Percentiles rank a stretch among this genome's conserved stretches.
These are phyloP conservation scores for Curvularia sp. DNA, from an alignment of 2,329 filamentous ascomycete genomes.

Conservation along the genomic window DNA sequence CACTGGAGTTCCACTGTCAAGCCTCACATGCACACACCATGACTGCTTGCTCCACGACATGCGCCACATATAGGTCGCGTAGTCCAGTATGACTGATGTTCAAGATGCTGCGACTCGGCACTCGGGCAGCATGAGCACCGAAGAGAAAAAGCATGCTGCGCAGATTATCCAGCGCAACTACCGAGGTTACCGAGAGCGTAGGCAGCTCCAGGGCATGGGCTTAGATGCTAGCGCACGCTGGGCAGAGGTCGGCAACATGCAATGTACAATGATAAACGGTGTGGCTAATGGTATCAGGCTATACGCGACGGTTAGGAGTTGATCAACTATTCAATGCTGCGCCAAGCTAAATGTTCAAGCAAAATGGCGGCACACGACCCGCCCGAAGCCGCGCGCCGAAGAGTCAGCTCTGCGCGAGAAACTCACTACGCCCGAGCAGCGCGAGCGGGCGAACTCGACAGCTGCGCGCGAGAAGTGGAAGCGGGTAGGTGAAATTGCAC, in stretches of 20 bases:
- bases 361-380: slow-evolving; percentile 61
- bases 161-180: slow-evolving; percentile 67
- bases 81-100: slow-evolving; percentile 20
- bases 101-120: slow-evolving; percentile 16
- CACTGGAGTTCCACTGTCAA: slow-evolving; percentile 18
- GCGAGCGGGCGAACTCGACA: slow-evolving; percentile 41
- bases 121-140: slow-evolving; percentile 10
- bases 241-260: slow-evolving; percentile 65
- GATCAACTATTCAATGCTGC: slow-evolving; percentile 15
- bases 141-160: slow-evolving; percentile 42
- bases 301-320: slow-evolving; percentile 57
- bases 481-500: slow-evolving; percentile 73
- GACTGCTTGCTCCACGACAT: slow-evolving; percentile 12
- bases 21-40: slow-evolving; percentile 12
- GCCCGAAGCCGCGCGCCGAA: slow-evolving; percentile 52
- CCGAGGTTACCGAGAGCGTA: slow-evolving; percentile 75
- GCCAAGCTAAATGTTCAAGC: slow-evolving; percentile 52
- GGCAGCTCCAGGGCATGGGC: slow-evolving; percentile 73
- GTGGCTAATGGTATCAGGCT: slow-evolving; percentile 48
- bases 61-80: slow-evolving; percentile 11
- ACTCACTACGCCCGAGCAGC: slow-evolving; percentile 35
- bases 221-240: slow-evolving; percentile 75
- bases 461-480: slow-evolving; percentile 76
- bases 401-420: slow-evolving; percentile 34
- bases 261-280: background rate